Evolutionary conservation across 2,329 filamentous ascomycete species (phyloP).

Genomic region (Acarospora socialis): DNA sequence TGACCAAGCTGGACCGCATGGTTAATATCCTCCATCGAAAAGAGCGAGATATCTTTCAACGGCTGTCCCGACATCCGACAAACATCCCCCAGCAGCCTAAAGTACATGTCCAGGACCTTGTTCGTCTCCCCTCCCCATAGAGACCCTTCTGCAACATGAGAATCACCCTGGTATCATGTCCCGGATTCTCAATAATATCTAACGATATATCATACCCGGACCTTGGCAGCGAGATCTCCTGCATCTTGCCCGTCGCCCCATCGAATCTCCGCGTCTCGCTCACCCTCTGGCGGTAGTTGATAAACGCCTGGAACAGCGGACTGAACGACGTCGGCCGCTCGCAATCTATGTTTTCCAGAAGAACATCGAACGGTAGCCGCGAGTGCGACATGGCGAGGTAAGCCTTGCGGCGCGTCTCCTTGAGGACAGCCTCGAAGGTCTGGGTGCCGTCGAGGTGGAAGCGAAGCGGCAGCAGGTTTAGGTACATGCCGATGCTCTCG

Average conservation of each 20-base stretch:
- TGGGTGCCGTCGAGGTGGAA: conserved; percentile 12
- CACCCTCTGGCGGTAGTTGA: conserved; percentile 25
- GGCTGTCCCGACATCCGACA: neutral
- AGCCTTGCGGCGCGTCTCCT: conserved; percentile 11
- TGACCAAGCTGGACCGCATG: conserved; percentile 4
- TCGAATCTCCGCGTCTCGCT: too few species aligned
- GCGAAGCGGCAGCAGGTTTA: conserved; percentile 27
- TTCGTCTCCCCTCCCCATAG: conserved; percentile 5
- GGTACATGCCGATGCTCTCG: conserved; percentile 24
- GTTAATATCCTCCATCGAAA: conserved; percentile 2
- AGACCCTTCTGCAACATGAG: conserved; percentile 6
- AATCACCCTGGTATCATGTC: neutral
- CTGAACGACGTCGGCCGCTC: conserved; percentile 15
- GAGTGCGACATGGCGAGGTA: conserved; percentile 17
- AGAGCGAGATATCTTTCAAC: conserved; percentile 1
- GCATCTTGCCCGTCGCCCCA: conserved; percentile 1
- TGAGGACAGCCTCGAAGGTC: conserved; percentile 13
- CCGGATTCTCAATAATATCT: conserved; percentile 5
- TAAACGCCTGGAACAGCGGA: conserved; percentile 25
- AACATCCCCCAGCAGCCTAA: conserved; percentile 1
- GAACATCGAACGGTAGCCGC: conserved; percentile 20
- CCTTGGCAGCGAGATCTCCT: conserved; percentile 2
- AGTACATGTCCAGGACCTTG: conserved; percentile 5
- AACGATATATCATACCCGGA: conserved; percentile 9
- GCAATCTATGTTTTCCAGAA: conserved; percentile 20